Percentiles rank a stretch among this genome's conserved stretches.
phyloP scores from a whole-genome alignment of 805 yeast genomes.

The Wickerhamiella sorbophila region DNA sequence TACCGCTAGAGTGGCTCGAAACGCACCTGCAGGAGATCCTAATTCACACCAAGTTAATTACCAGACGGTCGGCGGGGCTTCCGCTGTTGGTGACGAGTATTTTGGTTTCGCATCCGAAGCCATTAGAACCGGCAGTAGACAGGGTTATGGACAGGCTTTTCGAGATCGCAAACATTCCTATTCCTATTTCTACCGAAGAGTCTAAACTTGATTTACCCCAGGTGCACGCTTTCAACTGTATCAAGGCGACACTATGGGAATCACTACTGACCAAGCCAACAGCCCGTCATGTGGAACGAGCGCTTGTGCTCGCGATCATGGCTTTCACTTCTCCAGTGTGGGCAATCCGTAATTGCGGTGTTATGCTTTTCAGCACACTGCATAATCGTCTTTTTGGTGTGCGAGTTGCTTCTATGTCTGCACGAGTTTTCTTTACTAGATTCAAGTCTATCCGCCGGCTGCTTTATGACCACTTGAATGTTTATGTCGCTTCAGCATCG shows the following conservation, averaged over 20 bases:
- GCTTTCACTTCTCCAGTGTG: constrained; percentile 57
- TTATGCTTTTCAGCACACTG: constrained; percentile 79
- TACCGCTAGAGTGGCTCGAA: constrained; percentile 46
- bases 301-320: constrained; percentile 44
- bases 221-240: constrained; percentile 84
- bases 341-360: constrained; percentile 84
- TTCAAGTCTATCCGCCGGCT: constrained; percentile 39
- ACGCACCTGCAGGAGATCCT: constrained; percentile 39
- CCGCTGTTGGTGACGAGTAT: constrained; percentile 70
- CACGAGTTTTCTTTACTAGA: constrained; percentile 57
- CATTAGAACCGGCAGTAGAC: constrained; percentile 30
- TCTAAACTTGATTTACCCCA: constrained; percentile 66
- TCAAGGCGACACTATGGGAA: constrained; percentile 61
- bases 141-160: constrained; percentile 39
- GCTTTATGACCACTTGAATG: constrained; percentile 27
- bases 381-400: constrained; percentile 70
- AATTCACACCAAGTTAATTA: constrained; percentile 50
- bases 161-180: constrained; percentile 39
- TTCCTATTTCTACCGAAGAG: constrained; percentile 31
- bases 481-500: constrained; percentile 10
- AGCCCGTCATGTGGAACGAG: constrained; percentile 37
- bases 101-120: constrained; percentile 35
- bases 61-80: constrained; percentile 85
- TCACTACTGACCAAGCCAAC: constrained; percentile 44
- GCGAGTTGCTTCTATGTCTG: constrained; percentile 27